A percentile compares a stretch with the other conserved stretches of the same genome.
Conservation (phyloP, 176 grass and related monocot genomes). For the Oryza longistaminata region DNA sequence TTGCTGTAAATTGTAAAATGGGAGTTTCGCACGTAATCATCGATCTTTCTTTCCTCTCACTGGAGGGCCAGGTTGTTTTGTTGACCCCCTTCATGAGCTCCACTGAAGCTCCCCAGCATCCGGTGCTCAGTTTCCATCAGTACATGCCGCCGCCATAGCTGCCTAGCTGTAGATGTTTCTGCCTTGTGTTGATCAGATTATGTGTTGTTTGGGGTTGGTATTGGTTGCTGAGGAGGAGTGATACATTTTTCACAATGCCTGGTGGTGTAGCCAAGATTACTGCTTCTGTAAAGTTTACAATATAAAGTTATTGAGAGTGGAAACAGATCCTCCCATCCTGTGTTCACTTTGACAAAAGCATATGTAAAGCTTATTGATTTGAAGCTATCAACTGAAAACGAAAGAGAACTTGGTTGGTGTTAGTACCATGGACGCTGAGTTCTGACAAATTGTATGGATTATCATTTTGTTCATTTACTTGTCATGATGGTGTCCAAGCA, state of each 20-base stretch:
- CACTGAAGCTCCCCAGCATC: slow-evolving; percentile 27
- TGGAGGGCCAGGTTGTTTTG: slow-evolving; percentile 34
- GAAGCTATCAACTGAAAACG: not conserved
- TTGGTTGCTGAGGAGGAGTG: slow-evolving; percentile 19
- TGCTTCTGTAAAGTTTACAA: slow-evolving; percentile 42
- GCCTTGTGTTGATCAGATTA: slow-evolving; percentile 13
- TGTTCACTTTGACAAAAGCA: not conserved
- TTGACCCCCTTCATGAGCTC: not conserved
- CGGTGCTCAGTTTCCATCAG: slow-evolving; percentile 38
- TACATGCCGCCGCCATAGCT: slow-evolving; percentile 37
- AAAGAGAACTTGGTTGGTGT: no score
- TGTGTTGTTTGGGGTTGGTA: slow-evolving; percentile 1
- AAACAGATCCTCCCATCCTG: not conserved
- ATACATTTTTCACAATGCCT: not conserved
- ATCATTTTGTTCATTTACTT: not conserved
- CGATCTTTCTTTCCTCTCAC: slow-evolving; percentile 25
- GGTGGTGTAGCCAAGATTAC: slow-evolving; percentile 33
- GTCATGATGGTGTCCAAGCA: not conserved
- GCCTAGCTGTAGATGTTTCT: slow-evolving; percentile 35
- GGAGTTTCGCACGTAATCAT: not conserved
- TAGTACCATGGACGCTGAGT: not conserved
- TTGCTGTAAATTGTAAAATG: slow-evolving; percentile 35
- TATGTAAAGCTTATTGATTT: not conserved
- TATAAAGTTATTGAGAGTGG: slow-evolving; percentile 10
- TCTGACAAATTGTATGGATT: not conserved